Percentiles rank a stretch among this genome's conserved stretches.
These are phyloP conservation scores for Metschnikowia similis DNA, from an alignment of 805 yeast species.

Conservation along the genomic window DNA sequence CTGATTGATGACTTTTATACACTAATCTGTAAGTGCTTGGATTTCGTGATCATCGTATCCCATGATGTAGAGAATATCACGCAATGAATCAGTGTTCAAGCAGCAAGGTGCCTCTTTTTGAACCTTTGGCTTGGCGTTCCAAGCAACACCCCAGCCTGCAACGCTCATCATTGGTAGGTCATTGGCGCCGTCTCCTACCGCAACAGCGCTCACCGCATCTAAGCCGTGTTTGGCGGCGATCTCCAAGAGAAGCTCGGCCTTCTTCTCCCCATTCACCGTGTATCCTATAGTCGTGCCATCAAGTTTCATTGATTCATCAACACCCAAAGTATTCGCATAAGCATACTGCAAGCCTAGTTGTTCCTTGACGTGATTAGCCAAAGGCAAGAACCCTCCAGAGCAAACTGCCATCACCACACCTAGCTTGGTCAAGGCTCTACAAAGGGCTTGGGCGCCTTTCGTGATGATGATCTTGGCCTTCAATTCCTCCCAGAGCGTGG, in stretches of 20 bases:
- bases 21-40: conserved; percentile 9
- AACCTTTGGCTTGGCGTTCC: conserved; percentile 95
- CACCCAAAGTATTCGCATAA: conserved; percentile 67
- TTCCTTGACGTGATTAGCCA: conserved; percentile 71
- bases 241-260: conserved; percentile 66
- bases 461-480: conserved; percentile 68
- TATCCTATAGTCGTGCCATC: conserved; percentile 78
- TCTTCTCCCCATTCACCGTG: conserved; percentile 80
- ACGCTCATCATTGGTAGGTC: conserved; percentile 87
- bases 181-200: conserved; percentile 97
- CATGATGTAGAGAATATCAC: conserved; percentile 74
- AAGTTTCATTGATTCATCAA: conserved; percentile 45
- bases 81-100: conserved; percentile 67
- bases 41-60: conserved; percentile 66
- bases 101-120: conserved; percentile 79
- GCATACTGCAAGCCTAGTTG: conserved; percentile 78
- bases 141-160: conserved; percentile 94
- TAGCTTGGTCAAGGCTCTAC: conserved; percentile 51
- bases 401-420: conserved; percentile 80
- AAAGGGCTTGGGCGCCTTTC: conserved; percentile 78
- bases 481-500: conserved; percentile 72
- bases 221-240: conserved; percentile 55
- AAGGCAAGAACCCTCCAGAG: conserved; percentile 91
- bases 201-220: conserved; percentile 54
- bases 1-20: background rate